These are phyloP conservation scores for Boletus tylopilopsis DNA, from an alignment of 768 basidiomycete genomes.

Conservation along the genomic window DNA sequence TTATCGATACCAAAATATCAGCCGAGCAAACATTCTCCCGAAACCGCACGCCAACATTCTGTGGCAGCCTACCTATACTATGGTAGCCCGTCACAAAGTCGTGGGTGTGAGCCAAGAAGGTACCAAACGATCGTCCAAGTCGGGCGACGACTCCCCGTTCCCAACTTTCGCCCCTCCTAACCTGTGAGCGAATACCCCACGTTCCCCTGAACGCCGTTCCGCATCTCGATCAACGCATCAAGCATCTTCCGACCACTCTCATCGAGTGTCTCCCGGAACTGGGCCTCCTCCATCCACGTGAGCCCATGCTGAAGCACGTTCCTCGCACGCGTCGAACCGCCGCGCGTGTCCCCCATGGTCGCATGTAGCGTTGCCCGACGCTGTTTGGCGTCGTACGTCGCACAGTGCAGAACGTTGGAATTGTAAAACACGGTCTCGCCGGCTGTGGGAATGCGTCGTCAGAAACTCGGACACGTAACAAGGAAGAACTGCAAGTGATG, in stretches of 20 bases:
- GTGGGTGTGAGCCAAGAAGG: no score
- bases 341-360: slow-evolving; percentile 58
- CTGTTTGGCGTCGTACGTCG: slow-evolving; percentile 48
- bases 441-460: slow-evolving; percentile 27
- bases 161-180: slow-evolving; percentile 12
- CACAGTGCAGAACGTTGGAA: slow-evolving; percentile 75
- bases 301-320: slow-evolving; percentile 76
- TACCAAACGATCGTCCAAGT: no score
- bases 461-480: not conserved
- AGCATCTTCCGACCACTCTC: slow-evolving; percentile 52
- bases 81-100: no score
- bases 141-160: not conserved
- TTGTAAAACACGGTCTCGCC: slow-evolving; percentile 82
- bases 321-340: slow-evolving; percentile 59
- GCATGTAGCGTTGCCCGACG: slow-evolving; percentile 68
- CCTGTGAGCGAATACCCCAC: slow-evolving; percentile 52
- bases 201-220: slow-evolving; percentile 36
- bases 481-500: slow-evolving; percentile 28
- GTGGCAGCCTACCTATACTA: no score
- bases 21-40: no score
- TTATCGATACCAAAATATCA: no score
- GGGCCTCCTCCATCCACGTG: slow-evolving; percentile 58
- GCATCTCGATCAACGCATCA: slow-evolving; percentile 53
- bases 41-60: no score
- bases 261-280: slow-evolving; percentile 46